A percentile compares a stretch with the other conserved stretches of the same genome.
Conservation (phyloP, 768 basidiomycete species). For the Leccinum longicurvipes region DNA sequence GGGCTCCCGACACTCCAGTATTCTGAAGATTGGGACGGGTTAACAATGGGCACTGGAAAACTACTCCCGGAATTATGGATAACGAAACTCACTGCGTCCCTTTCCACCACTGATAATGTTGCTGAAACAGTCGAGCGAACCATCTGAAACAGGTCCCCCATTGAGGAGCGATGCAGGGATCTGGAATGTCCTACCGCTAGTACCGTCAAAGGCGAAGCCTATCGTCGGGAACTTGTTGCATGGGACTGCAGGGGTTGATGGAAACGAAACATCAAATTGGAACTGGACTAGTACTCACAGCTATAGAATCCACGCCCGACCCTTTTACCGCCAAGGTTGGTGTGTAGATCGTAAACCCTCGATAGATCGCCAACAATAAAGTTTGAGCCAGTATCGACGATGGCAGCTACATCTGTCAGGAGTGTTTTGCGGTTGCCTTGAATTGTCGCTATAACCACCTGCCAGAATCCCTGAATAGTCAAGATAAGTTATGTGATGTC, state of each 20-base stretch:
- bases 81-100: no score
- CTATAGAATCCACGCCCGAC: not conserved
- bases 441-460: not conserved
- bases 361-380: not conserved
- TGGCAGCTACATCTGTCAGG: not conserved
- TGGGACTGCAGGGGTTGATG: not conserved
- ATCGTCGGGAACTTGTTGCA: not conserved
- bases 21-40: no score
- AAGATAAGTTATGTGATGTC: not conserved
- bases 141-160: not conserved
- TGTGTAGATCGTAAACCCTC: not conserved
- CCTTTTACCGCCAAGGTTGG: not conserved
- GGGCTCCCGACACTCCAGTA: no score
- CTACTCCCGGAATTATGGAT: no score
- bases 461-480: not conserved
- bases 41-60: no score
- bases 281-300: not conserved
- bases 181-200: not conserved
- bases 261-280: not conserved
- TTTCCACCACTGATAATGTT: no score
- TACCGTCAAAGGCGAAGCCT: not conserved
- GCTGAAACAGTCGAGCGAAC: not conserved
- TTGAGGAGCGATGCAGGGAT: not conserved
- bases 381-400: not conserved
- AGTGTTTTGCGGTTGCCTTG: not conserved